These are phyloP conservation scores for Botryotinia convoluta DNA, from an alignment of 2,329 filamentous ascomycete genomes.

Conservation along the genomic window DNA sequence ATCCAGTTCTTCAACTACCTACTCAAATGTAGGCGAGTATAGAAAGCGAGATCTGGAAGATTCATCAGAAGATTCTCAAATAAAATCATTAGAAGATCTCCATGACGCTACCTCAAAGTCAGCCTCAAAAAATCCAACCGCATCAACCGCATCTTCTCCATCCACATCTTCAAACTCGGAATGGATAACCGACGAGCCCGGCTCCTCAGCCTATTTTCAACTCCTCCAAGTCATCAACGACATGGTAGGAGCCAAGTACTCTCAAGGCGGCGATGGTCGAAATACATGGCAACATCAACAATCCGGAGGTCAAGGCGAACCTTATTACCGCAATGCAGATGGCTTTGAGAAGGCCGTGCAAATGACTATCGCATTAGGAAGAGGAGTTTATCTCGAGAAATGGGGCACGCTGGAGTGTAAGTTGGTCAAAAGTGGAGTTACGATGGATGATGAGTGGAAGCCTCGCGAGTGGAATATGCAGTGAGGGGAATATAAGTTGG, in stretches of 20 bases:
- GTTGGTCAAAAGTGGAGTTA: conserved; percentile 40
- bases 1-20: neutral
- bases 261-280: conserved; percentile 33
- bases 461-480: neutral
- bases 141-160: neutral
- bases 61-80: neutral
- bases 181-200: conserved; percentile 32
- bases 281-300: conserved; percentile 55
- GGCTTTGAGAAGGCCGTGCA: conserved; percentile 47
- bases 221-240: conserved; percentile 37
- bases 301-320: conserved; percentile 51
- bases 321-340: conserved; percentile 49
- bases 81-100: neutral
- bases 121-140: neutral
- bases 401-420: conserved; percentile 49
- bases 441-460: conserved; percentile 47
- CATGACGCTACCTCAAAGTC: neutral
- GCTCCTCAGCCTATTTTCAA: conserved; percentile 32
- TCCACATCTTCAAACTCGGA: neutral
- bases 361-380: conserved; percentile 47
- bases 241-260: conserved; percentile 22
- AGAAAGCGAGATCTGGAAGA: neutral
- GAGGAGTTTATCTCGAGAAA: conserved; percentile 44
- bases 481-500: neutral
- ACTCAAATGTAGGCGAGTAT: neutral